Conservation (phyloP, 768 basidiomycete genomes). For the Dacryopinax primogenitus region DNA sequence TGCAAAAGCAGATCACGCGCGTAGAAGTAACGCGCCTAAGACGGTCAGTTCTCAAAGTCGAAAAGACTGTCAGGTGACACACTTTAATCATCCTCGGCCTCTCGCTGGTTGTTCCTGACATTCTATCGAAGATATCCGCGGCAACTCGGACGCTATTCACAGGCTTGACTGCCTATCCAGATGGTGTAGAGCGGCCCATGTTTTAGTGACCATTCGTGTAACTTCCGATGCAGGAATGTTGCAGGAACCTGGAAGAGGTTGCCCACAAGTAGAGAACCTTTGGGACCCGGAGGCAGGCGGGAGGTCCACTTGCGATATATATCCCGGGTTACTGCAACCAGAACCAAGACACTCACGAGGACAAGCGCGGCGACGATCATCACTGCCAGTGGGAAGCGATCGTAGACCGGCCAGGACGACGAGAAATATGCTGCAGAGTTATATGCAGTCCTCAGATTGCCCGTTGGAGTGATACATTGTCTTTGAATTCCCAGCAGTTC, state of each 20-base stretch:
- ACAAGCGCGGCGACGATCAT: background rate
- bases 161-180: background rate
- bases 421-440: no score
- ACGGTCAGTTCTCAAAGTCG: constrained; percentile 21
- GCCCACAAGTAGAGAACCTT: background rate
- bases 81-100: background rate
- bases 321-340: background rate
- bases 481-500: no score
- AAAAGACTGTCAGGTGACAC: background rate
- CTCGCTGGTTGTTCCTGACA: background rate
- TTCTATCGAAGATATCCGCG: background rate
- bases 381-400: background rate
- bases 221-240: background rate
- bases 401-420: background rate
- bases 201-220: background rate
- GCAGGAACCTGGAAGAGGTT: background rate
- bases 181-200: background rate
- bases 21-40: no score
- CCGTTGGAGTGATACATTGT: no score
- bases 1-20: no score
- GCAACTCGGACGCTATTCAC: background rate
- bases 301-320: background rate
- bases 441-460: no score
- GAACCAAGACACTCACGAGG: background rate
- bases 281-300: background rate